Evolutionary conservation across 2,329 filamentous ascomycete genomes (phyloP).

Genomic region (Didymella arachidicola): DNA sequence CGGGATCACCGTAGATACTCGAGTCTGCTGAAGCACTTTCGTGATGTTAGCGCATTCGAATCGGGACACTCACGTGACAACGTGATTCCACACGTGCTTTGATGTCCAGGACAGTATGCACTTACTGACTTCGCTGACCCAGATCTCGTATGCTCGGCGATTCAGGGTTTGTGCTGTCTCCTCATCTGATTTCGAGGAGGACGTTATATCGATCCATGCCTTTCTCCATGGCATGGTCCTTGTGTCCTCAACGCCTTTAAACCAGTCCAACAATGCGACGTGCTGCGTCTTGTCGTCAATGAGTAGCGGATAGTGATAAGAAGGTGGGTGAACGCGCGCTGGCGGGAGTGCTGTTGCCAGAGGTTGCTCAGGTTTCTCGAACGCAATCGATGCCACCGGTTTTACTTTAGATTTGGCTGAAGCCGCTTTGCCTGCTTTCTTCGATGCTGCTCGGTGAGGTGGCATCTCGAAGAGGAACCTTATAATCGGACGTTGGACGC

Average conservation of each 20-base stretch:
- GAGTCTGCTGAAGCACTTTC: constrained; percentile 68
- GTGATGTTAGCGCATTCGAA: background rate
- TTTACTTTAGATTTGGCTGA: constrained; percentile 10
- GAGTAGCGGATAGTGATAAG: constrained; percentile 46
- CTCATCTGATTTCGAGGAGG: constrained; percentile 33
- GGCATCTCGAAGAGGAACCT: constrained; percentile 22
- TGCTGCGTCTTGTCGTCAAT: constrained; percentile 24
- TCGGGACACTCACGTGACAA: constrained; percentile 25
- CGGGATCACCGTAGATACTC: constrained; percentile 67
- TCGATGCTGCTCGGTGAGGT: constrained; percentile 21
- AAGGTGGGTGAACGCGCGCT: constrained; percentile 33
- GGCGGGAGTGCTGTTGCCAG: constrained; percentile 34
- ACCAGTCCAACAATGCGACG: constrained; percentile 43
- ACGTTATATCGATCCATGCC: constrained; percentile 61
- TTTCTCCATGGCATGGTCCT: constrained; percentile 59
- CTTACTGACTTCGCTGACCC: constrained; percentile 69
- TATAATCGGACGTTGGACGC: background rate
- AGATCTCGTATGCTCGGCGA: constrained; percentile 69
- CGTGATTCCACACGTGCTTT: constrained; percentile 16
- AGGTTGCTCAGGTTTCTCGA: constrained; percentile 26
- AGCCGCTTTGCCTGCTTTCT: background rate
- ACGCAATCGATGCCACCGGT: constrained; percentile 5
- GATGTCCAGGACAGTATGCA: constrained; percentile 6
- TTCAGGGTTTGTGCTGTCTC: constrained; percentile 54
- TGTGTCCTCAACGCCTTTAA: constrained; percentile 39